Evolutionary conservation across 2,329 filamentous ascomycete species (phyloP).

Genomic region (Fusarium piperis): DNA sequence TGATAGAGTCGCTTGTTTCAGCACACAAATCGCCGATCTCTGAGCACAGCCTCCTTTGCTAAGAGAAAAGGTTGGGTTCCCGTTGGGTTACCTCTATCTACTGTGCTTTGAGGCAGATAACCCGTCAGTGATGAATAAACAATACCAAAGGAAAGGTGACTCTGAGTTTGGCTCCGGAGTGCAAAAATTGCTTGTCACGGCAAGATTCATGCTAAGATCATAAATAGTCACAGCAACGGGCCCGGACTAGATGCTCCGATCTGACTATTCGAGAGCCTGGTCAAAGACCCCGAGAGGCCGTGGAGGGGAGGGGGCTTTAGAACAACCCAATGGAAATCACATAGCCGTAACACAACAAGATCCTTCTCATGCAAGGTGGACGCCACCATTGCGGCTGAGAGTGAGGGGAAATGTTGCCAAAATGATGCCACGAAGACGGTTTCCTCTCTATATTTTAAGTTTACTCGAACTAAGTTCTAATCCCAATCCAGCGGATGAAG

Average conservation of each 20-base stretch:
- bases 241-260: background rate
- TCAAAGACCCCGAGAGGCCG: background rate
- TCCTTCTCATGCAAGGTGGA: background rate
- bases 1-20: too few species aligned
- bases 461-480: background rate
- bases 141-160: background rate
- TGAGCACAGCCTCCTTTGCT: background rate
- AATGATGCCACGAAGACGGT: background rate
- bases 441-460: background rate
- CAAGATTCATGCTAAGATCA: background rate
- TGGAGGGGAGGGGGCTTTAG: background rate
- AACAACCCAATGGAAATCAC: background rate
- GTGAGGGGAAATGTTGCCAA: background rate
- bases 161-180: background rate
- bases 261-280: background rate
- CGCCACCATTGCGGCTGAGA: background rate
- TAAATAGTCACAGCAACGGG: too few species aligned
- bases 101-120: background rate
- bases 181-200: too few species aligned
- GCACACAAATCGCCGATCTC: background rate
- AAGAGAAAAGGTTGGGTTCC: background rate
- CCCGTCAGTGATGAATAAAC: background rate
- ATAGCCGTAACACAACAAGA: background rate
- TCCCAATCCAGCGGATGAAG: background rate
- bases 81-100: background rate